Evolutionary conservation across 2,329 filamentous ascomycete species (phyloP).

Genomic region (Orbilia ellipsospora): DNA sequence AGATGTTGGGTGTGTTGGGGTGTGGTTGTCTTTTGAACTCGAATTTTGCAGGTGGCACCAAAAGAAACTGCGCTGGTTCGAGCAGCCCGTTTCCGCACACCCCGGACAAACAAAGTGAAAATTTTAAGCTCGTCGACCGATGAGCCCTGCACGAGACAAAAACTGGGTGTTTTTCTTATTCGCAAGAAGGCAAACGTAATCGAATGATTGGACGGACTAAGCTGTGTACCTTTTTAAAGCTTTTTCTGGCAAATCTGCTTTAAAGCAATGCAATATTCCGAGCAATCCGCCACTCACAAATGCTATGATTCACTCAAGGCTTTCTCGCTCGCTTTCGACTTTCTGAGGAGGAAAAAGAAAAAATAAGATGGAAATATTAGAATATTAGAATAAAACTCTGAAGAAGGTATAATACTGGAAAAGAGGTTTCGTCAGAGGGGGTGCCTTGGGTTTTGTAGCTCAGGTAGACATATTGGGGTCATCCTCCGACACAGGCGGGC

Average conservation of each 20-base stretch:
- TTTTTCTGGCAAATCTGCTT: slow-evolving; percentile 24
- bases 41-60: slow-evolving; percentile 2
- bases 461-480: neutral
- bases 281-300: slow-evolving; percentile 15
- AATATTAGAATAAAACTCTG: neutral
- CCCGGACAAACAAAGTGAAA: slow-evolving; percentile 29
- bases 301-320: slow-evolving; percentile 38
- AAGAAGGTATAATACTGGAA: neutral
- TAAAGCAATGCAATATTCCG: slow-evolving; percentile 29
- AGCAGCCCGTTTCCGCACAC: slow-evolving; percentile 40
- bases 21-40: slow-evolving; percentile 52
- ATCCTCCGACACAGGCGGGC: slow-evolving; percentile 26
- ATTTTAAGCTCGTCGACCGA: slow-evolving; percentile 23
- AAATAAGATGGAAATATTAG: slow-evolving; percentile 1
- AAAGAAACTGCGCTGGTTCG: slow-evolving; percentile 17
- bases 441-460: slow-evolving; percentile 45
- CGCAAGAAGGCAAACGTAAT: slow-evolving; percentile 8
- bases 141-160: slow-evolving; percentile 16
- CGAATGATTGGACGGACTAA: slow-evolving; percentile 28
- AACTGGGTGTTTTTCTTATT: slow-evolving; percentile 38
- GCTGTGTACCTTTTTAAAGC: slow-evolving; percentile 35
- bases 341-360: neutral
- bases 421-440: slow-evolving; percentile 7
- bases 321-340: neutral
- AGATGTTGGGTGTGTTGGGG: slow-evolving; percentile 33